These are phyloP conservation scores for Pythium monospermum DNA, from an alignment of 352 stramenopile species.

Conservation along the genomic window DNA sequence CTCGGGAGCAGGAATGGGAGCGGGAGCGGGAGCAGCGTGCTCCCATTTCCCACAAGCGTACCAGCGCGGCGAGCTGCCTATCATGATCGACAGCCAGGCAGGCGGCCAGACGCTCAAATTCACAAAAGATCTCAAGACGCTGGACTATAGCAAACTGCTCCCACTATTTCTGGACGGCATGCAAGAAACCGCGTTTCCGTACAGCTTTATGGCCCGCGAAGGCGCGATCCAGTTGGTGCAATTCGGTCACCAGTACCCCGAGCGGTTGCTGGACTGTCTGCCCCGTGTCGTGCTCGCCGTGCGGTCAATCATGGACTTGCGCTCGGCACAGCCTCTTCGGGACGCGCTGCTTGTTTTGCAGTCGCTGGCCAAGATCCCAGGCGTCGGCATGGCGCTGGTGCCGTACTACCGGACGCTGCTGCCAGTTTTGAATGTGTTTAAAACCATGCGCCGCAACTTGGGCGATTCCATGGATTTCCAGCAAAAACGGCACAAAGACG, in stretches of 20 bases:
- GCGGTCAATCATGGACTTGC: constrained; percentile 66
- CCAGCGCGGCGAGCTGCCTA: constrained; percentile 55
- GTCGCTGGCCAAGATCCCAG: constrained; percentile 39
- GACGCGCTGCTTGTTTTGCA: constrained; percentile 59
- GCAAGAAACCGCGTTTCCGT: constrained; percentile 65
- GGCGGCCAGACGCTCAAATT: constrained; percentile 54
- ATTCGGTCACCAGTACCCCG: constrained; percentile 52
- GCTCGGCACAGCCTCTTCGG: constrained; percentile 43
- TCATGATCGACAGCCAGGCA: constrained; percentile 52
- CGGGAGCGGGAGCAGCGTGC: no score
- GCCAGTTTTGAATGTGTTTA: constrained; percentile 88
- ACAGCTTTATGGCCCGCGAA: constrained; percentile 76
- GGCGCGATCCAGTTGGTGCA: constrained; percentile 78
- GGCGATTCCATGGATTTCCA: constrained; percentile 90
- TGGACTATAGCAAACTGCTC: constrained; percentile 87
- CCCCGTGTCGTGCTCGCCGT: constrained; percentile 61
- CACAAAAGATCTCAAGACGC: constrained; percentile 45
- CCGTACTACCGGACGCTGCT: constrained; percentile 91
- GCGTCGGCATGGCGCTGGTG: constrained; percentile 81
- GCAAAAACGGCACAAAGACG: constrained; percentile 70
- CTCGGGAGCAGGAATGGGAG: no score
- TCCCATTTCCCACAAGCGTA: constrained; percentile 61
- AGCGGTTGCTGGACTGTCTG: constrained; percentile 63
- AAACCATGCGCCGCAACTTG: constrained; percentile 85
- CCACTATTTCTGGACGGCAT: constrained; percentile 91